A percentile compares a stretch with the other conserved stretches of the same genome.
Evolutionary conservation across 2,329 filamentous ascomycete species (phyloP).

Genomic region (Trichoderma arundinaceum): DNA sequence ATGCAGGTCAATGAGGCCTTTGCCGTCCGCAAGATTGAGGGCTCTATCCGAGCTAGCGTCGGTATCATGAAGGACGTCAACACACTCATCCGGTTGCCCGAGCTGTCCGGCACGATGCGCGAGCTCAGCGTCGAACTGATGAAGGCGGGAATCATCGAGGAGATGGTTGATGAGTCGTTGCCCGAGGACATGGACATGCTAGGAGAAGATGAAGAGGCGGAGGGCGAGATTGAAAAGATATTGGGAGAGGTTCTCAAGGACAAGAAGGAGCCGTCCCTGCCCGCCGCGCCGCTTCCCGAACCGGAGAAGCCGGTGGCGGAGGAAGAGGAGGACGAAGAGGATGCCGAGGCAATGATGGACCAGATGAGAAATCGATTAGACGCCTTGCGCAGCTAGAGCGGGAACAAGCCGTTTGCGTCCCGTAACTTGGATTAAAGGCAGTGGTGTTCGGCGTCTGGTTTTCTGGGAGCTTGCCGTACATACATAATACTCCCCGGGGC

Average conservation of each 20-base stretch:
- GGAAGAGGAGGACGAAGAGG: slow-evolving; percentile 65
- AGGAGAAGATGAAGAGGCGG: slow-evolving; percentile 77
- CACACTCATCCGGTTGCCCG: slow-evolving; percentile 78
- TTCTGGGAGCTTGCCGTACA: slow-evolving; percentile 10
- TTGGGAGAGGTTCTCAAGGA: slow-evolving; percentile 89
- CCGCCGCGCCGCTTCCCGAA: slow-evolving; percentile 61
- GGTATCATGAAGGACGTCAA: slow-evolving; percentile 99
- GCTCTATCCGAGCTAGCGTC: slow-evolving; percentile 82
- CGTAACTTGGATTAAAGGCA: slow-evolving; percentile 29
- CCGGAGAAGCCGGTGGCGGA: slow-evolving; percentile 59
- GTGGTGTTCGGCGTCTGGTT: slow-evolving; percentile 30
- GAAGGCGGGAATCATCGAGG: slow-evolving; percentile 95
- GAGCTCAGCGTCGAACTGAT: slow-evolving; percentile 86
- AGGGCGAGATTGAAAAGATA: slow-evolving; percentile 88
- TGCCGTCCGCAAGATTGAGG: slow-evolving; percentile 93
- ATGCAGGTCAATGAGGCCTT: slow-evolving; percentile 99
- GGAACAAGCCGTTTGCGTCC: slow-evolving; percentile 4
- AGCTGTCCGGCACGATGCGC: slow-evolving; percentile 86
- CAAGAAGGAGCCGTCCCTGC: slow-evolving; percentile 66
- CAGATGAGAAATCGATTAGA: slow-evolving; percentile 93
- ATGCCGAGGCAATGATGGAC: slow-evolving; percentile 87
- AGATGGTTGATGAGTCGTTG: slow-evolving; percentile 89
- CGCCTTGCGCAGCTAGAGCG: slow-evolving; percentile 77
- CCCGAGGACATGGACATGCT: slow-evolving; percentile 75
- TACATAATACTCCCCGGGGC: slow-evolving; percentile 1